These are phyloP conservation scores for Trypanosomatidae sp. DNA, from an alignment of 208 protist species.

Conservation along the genomic window DNA sequence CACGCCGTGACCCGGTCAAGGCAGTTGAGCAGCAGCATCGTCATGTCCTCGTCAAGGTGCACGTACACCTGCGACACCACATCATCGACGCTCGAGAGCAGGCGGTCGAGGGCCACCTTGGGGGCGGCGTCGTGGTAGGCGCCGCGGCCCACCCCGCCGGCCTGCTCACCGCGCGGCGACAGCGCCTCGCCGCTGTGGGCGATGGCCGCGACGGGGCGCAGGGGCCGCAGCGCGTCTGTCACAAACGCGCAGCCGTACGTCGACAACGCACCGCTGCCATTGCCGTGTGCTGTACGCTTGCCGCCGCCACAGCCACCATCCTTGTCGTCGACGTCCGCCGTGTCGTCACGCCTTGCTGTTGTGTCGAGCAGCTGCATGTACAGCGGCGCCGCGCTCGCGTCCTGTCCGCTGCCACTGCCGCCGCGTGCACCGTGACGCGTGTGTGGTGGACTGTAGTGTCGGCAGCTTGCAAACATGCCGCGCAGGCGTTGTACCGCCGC, in stretches of 20 bases:
- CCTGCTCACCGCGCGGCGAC: conserved; percentile 63
- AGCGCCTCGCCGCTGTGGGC: conserved; percentile 61
- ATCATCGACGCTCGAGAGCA: conserved; percentile 77
- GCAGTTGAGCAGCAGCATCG: conserved; percentile 78
- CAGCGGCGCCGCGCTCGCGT: no score
- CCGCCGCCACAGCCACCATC: no score
- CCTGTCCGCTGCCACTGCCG: no score
- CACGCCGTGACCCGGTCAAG: conserved; percentile 70
- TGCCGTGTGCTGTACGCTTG: no score
- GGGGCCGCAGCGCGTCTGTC: conserved; percentile 41
- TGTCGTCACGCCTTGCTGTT: no score
- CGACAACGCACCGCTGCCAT: conserved; percentile 7
- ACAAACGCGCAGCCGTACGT: conserved; percentile 52
- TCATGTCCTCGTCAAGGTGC: conserved; percentile 79
- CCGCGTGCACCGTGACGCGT: no score
- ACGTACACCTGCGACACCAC: conserved; percentile 86
- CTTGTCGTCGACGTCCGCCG: no score
- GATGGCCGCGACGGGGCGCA: conserved; percentile 47
- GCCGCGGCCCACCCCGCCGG: conserved; percentile 42
- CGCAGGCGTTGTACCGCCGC: no score
- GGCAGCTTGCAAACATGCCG: no score
- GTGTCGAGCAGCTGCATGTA: no score
- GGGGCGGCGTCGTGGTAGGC: conserved; percentile 37
- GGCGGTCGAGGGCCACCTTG: conserved; percentile 69
- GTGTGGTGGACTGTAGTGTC: no score